Base-by-base conservation (phyloP, 2,329 filamentous ascomycete species). In the Arthrobotrys megalospora region DNA sequence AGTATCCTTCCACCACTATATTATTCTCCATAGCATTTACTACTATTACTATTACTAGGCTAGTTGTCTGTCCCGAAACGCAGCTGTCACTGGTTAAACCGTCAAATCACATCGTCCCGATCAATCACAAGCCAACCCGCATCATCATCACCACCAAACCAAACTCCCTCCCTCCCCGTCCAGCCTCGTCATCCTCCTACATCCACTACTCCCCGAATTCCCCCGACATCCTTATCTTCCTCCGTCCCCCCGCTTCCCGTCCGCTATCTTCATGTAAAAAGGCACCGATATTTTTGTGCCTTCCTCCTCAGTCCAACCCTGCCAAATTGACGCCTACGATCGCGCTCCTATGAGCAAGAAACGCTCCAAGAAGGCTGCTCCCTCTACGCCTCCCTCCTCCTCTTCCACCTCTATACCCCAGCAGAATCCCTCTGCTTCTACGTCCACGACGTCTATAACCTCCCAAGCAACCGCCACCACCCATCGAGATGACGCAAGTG, bases 271-370 rank as follows among this genome's bases (percentile, higher is more conserved):
- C 21, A 58, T 41, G 36, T 60, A 60, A 60, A 60, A n/a, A 41
- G 55, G 21, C 21, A 32, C 41, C 24, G 8, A 0, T 14, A 38
- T 16, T 19, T 16, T 19, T 48, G 38, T 36, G 60, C 34, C 38
- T 12, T 64, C 10, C 60, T 11, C 8, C 28, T 28, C 28, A 28
- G 11, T 48, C 50, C 28, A 47, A 47, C 36, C 47, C 24, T 5
- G 14, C 62, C 62, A 47, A 32, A 55, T 63, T 58, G 38, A 47
- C 66, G 43, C 38, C 32, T 55, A 12, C 24, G 67, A 78, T 78
- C 75, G 75, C 75, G 75, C 71, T 78, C 66, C 75, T 78, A 78
- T 78, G 75, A 78, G 75, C 75, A 78, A 64, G 62, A 78, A 78
- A 78, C 75, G 62, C 19, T 32, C 67, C 34, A 72, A 72, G 43